Evolutionary conservation across 306 rosid species (phyloP).

Genomic region (Cicer arietinum): DNA sequence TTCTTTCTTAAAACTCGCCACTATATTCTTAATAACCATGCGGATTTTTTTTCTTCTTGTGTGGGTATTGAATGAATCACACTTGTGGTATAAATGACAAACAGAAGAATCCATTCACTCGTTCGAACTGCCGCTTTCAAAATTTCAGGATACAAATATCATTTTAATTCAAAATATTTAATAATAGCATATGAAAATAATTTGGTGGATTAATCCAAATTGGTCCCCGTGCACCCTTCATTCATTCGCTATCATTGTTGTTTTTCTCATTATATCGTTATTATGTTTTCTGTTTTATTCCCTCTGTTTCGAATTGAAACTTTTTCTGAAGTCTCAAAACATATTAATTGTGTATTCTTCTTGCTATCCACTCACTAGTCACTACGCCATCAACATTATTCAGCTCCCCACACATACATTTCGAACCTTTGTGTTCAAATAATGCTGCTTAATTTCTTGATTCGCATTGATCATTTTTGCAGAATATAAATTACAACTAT

Average conservation of each 20-base stretch:
- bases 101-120: conserved; percentile 35
- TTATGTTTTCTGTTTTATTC: conserved; percentile 11
- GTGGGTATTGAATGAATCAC: neutral
- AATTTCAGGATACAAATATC: neutral
- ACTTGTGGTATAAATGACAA: conserved; percentile 32
- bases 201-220: neutral
- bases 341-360: conserved; percentile 41
- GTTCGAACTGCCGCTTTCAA: neutral
- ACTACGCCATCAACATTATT: conserved; percentile 53
- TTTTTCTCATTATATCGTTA: conserved; percentile 7
- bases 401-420: conserved; percentile 52
- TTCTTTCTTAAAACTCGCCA: no score
- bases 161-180: neutral
- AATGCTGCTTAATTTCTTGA: conserved; percentile 14
- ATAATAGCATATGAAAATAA: neutral
- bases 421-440: neutral
- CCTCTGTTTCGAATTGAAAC: conserved; percentile 26
- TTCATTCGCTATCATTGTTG: conserved; percentile 21
- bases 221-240: conserved; percentile 37
- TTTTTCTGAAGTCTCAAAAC: conserved; percentile 23
- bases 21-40: no score
- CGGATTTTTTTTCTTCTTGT: no score
- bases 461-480: conserved; percentile 3
- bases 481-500: neutral
- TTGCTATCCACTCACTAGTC: conserved; percentile 60